Evolutionary conservation across 1,284 basidiomycete species (phyloP), one percentile per base, ranked within the genome.

Genomic region (Austroboletus niveus): DNA sequence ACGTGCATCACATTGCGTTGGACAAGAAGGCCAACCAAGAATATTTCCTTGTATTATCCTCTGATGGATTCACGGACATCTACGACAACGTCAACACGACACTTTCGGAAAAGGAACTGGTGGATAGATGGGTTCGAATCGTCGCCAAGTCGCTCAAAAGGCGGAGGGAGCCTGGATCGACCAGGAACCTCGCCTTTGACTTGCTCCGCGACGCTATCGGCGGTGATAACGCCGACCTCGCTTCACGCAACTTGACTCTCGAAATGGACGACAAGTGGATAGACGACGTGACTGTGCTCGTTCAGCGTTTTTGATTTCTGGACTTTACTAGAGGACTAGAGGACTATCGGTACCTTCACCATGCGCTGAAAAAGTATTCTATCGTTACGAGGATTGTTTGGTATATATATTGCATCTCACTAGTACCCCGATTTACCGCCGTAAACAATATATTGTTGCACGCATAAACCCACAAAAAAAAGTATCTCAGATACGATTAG

Each of bases 271-370:
- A 75, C 38, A 74, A 75, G 53, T 87, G 84, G 84, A 81, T 85
- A 73, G 85, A 87, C 64, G 84, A 87, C 63, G 80, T 81, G n/a
- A 86, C 83, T 0, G 74, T 86, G 34, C 56, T 85, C 24, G 76
- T 85, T 48, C 73, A 73, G 51, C 66, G 69, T 34, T 66, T 72
- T 36, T 69, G 59, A 64, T 53, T 45, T 17, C 45, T 29, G 27
- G 27, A 29, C 8, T 29, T 29, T 29, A 5, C 8, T 29, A 7
- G 27, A 29, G 27, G 27, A 29, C 27, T 5, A 7, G 27, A 29
- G 8, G 27, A 29, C 27, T 24, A 24, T 24, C 22, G 22, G 22
- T 24, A 24, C 2, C 5, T 24, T 24, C 22, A 24, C 22, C 22
- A 24, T 24, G 22, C n/a, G 14, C 36, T 38, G 3, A 22, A 40